These are phyloP conservation scores for Dactylellina parvicollis DNA, from an alignment of 2,329 filamentous ascomycete genomes.

Conservation along the genomic window DNA sequence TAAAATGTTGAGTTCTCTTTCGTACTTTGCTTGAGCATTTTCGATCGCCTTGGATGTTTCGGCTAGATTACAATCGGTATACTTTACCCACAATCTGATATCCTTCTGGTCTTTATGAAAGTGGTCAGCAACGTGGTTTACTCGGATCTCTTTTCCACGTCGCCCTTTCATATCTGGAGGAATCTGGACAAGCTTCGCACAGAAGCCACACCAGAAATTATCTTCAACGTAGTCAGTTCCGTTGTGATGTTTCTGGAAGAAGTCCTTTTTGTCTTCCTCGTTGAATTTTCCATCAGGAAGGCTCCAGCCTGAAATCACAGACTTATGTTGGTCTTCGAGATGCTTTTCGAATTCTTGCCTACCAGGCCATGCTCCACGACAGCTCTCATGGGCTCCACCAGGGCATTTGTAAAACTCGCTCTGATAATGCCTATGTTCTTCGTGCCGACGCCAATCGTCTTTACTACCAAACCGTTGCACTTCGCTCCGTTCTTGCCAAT, in stretches of 20 bases:
- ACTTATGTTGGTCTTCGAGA: constrained; percentile 66
- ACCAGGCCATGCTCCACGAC: constrained; percentile 29
- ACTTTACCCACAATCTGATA: constrained; percentile 48
- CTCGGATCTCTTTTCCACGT: constrained; percentile 65
- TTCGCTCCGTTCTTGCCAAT: constrained; percentile 65
- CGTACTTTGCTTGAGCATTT: constrained; percentile 8
- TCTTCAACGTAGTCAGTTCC: constrained; percentile 70
- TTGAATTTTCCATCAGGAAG: constrained; percentile 57
- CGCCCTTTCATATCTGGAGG: constrained; percentile 68
- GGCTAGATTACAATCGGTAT: constrained; percentile 26
- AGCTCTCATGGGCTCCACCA: constrained; percentile 58
- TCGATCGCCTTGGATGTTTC: constrained; percentile 28
- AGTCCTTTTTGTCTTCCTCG: constrained; percentile 61
- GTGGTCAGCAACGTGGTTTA: constrained; percentile 80
- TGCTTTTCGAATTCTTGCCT: constrained; percentile 68
- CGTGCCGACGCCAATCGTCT: constrained; percentile 93
- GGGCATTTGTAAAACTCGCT: constrained; percentile 78
- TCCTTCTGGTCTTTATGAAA: constrained; percentile 61
- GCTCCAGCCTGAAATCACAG: constrained; percentile 22
- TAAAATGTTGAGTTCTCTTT: constrained; percentile 25
- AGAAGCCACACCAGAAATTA: constrained; percentile 91
- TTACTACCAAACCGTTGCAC: constrained; percentile 85
- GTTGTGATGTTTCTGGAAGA: constrained; percentile 68
- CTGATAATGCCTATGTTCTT: constrained; percentile 79
- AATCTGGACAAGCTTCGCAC: constrained; percentile 68